Evolutionary conservation across 108 stramenopile genomes (phyloP).

Genomic region (Licmophora abbreviata): DNA sequence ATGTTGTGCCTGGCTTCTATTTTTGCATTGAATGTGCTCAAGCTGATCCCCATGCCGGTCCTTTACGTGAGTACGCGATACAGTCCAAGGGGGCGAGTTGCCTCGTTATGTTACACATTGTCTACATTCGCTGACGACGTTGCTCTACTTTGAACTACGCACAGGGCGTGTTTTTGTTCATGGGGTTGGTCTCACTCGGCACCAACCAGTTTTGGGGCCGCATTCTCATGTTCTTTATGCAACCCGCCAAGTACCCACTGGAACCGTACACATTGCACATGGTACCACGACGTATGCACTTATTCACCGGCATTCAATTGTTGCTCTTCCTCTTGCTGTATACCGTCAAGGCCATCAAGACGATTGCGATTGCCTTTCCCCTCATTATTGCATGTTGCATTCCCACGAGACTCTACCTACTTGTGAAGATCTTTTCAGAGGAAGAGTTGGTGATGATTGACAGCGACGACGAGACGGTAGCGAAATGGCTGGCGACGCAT

Average conservation of each 20-base stretch:
- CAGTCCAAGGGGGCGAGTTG: background rate
- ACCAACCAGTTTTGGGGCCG: slow-evolving; percentile 17
- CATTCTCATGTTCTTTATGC: slow-evolving; percentile 22
- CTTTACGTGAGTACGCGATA: slow-evolving; percentile 2
- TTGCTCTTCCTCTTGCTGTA: slow-evolving; percentile 14
- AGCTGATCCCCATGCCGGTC: slow-evolving; percentile 21
- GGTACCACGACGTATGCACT: slow-evolving; percentile 9
- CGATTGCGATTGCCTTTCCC: slow-evolving; percentile 23
- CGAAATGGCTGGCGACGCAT: slow-evolving; percentile 5
- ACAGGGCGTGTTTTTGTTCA: slow-evolving; percentile 18
- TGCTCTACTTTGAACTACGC: background rate
- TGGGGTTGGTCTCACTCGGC: slow-evolving; percentile 15
- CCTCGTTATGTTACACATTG: too few species aligned
- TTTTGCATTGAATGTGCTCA: slow-evolving; percentile 15
- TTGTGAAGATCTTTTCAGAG: slow-evolving; percentile 19
- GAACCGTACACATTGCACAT: slow-evolving; percentile 14
- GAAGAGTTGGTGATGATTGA: slow-evolving; percentile 19
- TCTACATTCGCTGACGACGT: too few species aligned
- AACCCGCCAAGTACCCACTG: slow-evolving; percentile 10
- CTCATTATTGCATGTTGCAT: slow-evolving; percentile 18
- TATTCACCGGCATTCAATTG: slow-evolving; percentile 19
- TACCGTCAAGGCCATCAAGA: slow-evolving; percentile 16
- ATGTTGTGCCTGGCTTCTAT: slow-evolving; percentile 4
- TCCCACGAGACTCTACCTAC: slow-evolving; percentile 12
- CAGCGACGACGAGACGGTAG: slow-evolving; percentile 3